Evolutionary conservation across 2,329 filamentous ascomycete genomes (phyloP), one percentile per base, ranked within the genome.

Genomic region (Chlorencoelia australis): DNA sequence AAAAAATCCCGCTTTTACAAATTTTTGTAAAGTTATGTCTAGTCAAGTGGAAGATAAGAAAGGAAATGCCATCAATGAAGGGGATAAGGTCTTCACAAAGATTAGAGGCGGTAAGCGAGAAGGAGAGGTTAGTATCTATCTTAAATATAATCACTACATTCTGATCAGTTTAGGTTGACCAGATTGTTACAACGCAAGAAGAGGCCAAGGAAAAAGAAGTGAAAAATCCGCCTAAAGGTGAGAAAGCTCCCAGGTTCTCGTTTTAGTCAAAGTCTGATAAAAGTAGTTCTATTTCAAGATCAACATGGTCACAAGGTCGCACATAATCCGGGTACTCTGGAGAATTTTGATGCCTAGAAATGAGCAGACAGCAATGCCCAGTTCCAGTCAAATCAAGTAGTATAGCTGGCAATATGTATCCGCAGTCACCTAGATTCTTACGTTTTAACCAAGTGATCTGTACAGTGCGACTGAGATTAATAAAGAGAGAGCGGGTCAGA

Each of bases 221-320:
- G 7, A 63, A 64, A 46, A 54, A 63, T 30, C 59, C 61, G 8
- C 60, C 61, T n/a, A 64, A 64, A 54, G 61, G 35, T 32, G 26
- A 30, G 25, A 30, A 25, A 14, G 18, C 11, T 4, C 9, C 15
- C 16, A 16, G 14, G 2, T 11, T 30, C 14, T 15, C 11, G 4
- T 7, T 9, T 19, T 2, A 5, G n/a, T 27, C 11, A 20, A 22
- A 35, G 15, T 19, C 26, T 35, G 24, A 40, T 5, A 6, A 13
- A 35, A 21, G 11, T n/a, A 57, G 57, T 61, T 3, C 43, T 63
- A 2, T 63, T 59, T 35, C 51, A 54, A 6, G 59, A 63, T 40
- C 59, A 61, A 43, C 55, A 61, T 30, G 59, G 59, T 2, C 59
- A 63, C 31, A 21, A 49, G 30, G 60, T 64, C 22, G 53, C 59